Conservation (phyloP, 352 stramenopile genomes). For the Globisporangium barbulae region DNA sequence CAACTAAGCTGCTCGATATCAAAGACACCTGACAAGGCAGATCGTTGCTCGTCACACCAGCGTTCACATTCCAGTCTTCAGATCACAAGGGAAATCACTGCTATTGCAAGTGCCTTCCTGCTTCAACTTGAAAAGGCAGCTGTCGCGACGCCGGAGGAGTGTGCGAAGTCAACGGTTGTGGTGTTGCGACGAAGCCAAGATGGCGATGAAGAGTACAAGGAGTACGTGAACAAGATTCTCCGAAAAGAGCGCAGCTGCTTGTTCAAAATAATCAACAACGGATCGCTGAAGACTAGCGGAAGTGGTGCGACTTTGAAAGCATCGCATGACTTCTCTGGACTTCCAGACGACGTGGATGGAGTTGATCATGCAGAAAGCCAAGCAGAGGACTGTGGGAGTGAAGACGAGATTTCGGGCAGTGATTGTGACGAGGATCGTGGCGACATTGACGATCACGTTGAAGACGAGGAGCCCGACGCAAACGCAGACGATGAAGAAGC, state of each 20-base stretch:
- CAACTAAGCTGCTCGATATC: neutral
- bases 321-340: neutral
- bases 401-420: neutral
- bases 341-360: neutral
- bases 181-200: slow-evolving; percentile 5
- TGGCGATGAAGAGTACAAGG: slow-evolving; percentile 33
- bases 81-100: neutral
- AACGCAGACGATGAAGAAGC: slow-evolving; percentile 14
- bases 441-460: neutral
- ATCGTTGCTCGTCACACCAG: neutral
- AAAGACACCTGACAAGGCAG: neutral
- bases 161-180: too few species aligned
- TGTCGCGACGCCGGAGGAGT: neutral
- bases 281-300: neutral
- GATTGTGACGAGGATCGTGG: slow-evolving; percentile 2
- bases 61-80: neutral
- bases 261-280: slow-evolving; percentile 23
- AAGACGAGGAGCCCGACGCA: slow-evolving; percentile 12
- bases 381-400: neutral
- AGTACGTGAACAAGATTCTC: slow-evolving; percentile 30
- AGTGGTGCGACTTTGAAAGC: neutral
- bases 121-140: slow-evolving; percentile 29
- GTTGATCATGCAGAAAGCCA: neutral
- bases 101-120: slow-evolving; percentile 11
- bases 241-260: slow-evolving; percentile 26